Evolutionary conservation across 148 eudicot species (phyloP).

Genomic region (Amaranthus palmeri): DNA sequence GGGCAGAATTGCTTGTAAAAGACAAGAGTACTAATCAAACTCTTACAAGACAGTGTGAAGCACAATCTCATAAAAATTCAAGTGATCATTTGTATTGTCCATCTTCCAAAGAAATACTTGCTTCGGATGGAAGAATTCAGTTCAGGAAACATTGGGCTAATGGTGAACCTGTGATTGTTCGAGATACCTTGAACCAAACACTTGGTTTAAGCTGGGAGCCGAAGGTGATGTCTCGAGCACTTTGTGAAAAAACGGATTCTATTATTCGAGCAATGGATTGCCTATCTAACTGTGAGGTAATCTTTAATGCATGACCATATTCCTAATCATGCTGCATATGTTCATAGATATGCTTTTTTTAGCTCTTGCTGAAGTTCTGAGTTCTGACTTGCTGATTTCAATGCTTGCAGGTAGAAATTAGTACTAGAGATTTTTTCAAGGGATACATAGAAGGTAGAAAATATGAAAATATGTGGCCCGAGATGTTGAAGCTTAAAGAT

Average conservation of each 20-base stretch:
- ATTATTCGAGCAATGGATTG: slow-evolving; percentile 71
- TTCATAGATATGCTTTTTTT: too few relatives aligned
- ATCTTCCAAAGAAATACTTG: slow-evolving; percentile 33
- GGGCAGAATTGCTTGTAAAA: slow-evolving; percentile 33
- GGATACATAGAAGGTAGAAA: slow-evolving; percentile 71
- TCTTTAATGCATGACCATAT: slow-evolving; percentile 1
- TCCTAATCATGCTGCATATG: not conserved
- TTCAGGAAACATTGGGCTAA: slow-evolving; percentile 63
- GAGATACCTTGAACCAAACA: slow-evolving; percentile 51
- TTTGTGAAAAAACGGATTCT: slow-evolving; percentile 50
- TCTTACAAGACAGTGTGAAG: slow-evolving; percentile 20
- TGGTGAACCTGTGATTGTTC: slow-evolving; percentile 83
- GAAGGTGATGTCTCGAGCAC: slow-evolving; percentile 83
- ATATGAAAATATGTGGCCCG: slow-evolving; percentile 79
- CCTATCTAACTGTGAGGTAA: slow-evolving; percentile 76
- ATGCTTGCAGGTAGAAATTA: slow-evolving; percentile 57
- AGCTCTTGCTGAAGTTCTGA: too few relatives aligned
- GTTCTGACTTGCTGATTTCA: not conserved
- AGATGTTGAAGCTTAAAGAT: slow-evolving; percentile 93
- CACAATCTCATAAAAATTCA: slow-evolving; percentile 36
- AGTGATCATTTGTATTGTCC: slow-evolving; percentile 48
- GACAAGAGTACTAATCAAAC: slow-evolving; percentile 9
- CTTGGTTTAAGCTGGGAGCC: slow-evolving; percentile 96
- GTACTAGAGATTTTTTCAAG: slow-evolving; percentile 56
- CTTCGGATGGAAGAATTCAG: slow-evolving; percentile 27